Evolutionary conservation across 2,329 filamentous ascomycete species (phyloP), one percentile per base, ranked within the genome.

Genomic region (Hirsutella minnesotensis): DNA sequence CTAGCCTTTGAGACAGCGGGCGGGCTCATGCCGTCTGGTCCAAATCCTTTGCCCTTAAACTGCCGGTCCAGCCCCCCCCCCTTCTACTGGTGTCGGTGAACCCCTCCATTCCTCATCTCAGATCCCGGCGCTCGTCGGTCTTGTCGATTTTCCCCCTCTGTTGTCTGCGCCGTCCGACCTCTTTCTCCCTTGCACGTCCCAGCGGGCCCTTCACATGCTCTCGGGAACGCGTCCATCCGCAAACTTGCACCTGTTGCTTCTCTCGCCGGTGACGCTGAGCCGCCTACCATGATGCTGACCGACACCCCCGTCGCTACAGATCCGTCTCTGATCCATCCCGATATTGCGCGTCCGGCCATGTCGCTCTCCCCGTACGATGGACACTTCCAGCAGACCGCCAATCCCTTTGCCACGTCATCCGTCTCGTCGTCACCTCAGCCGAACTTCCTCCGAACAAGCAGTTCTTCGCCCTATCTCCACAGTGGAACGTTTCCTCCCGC

Each of bases 401-500:
- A 67, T 46, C 61, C 61, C 15, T 77, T 72, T 56, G 73, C 77
- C 36, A 66, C 74, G 36, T 86, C 82, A 2, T 75, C 76, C n/a
- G 69, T 76, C 33, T 56, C 60, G 22, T 72, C 75, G 15, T 71
- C 64, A 30, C 72, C 66, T 22, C 72, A 66, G 63, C 67, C 49
- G 53, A 64, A 49, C 55, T 62, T 59, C 58, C 60, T 66, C 53
- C 67, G 77, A 53, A 69, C 66, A 43, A 73, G 70, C 47, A 79
- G 73, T 56, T 70, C 75, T 13, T 86, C 83, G n/a, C 83, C 83
- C 3, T 82, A 79, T 54, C 69, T 82, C 46, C 74, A 74, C 48
- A 69, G 65, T 49, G 64, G 68, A 36, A 57, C 63, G 48, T 79
- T 71, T 53, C 69, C 75, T 50, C 70, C 71, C 35, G 65, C 63